Evolutionary conservation across 2,329 filamentous ascomycete genomes (phyloP).

Genomic region (Leptographium radiaticola): DNA sequence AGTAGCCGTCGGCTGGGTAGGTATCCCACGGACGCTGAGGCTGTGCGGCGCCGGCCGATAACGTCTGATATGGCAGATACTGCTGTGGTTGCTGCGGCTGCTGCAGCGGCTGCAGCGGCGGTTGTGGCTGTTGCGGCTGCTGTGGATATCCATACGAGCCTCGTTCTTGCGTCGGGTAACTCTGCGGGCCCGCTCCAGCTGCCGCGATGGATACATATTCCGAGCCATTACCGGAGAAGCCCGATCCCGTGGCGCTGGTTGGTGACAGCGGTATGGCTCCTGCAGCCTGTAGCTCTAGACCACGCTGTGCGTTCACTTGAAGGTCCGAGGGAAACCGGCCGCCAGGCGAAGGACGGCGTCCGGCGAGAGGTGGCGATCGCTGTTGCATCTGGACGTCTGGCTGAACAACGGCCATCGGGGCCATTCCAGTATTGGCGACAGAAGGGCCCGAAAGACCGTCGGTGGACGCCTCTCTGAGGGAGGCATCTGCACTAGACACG

Average conservation of each 20-base stretch:
- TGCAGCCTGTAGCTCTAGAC: conserved; percentile 65
- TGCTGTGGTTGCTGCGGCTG: background rate
- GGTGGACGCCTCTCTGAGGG: background rate
- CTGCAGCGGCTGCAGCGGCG: background rate
- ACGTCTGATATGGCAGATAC: background rate
- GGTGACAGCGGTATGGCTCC: conserved; percentile 47
- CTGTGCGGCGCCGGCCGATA: background rate
- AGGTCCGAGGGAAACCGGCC: conserved; percentile 94
- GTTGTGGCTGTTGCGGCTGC: background rate
- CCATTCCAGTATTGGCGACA: background rate
- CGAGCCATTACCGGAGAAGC: conserved; percentile 27
- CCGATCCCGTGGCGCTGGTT: conserved; percentile 64
- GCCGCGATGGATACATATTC: conserved; percentile 40
- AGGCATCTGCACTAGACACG: background rate
- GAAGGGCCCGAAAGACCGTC: background rate
- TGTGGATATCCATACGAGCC: background rate
- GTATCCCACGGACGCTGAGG: background rate
- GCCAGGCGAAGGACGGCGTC: conserved; percentile 71
- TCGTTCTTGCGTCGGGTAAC: conserved; percentile 15
- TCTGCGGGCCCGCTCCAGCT: conserved; percentile 40
- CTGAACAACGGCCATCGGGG: background rate
- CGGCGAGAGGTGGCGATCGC: conserved; percentile 36
- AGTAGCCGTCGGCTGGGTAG: background rate
- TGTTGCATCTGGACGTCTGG: conserved; percentile 12
- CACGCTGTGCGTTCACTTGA: conserved; percentile 63